A percentile compares a stretch with the other conserved stretches of the same genome.
Conservation (phyloP, 305 asterid species). For the Fraxinus albicans region DNA sequence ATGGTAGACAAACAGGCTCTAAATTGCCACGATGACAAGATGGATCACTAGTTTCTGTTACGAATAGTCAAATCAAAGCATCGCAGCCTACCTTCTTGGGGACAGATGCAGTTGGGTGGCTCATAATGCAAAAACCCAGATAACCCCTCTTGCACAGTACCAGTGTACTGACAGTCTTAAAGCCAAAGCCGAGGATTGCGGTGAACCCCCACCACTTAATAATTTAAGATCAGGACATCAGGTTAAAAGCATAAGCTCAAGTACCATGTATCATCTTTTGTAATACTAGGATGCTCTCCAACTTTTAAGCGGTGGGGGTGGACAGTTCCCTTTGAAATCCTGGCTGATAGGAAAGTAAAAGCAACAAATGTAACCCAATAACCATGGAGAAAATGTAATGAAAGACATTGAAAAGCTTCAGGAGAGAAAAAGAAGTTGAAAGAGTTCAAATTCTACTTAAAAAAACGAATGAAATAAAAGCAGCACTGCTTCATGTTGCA, state of each 20-base stretch:
- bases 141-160: not conserved
- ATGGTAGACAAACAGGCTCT: too few relatives aligned
- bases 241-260: not conserved
- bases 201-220: not conserved
- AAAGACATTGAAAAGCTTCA: not conserved
- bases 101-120: not conserved
- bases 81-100: not conserved
- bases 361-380: not conserved
- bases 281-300: not conserved
- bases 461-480: not conserved
- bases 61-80: constrained; percentile 6
- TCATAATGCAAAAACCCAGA: not conserved
- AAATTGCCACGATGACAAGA: not conserved
- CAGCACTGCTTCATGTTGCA: not conserved
- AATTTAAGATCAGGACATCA: not conserved
- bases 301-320: not conserved
- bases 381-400: not conserved
- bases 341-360: not conserved
- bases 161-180: not conserved
- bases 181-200: constrained; percentile 1
- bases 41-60: not conserved
- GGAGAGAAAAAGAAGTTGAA: not conserved
- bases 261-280: not conserved
- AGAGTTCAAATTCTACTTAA: not conserved
- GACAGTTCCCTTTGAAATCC: not conserved